Evolutionary conservation across 306 rosid genomes (phyloP).

Genomic region (Echinosophora koreensis): DNA sequence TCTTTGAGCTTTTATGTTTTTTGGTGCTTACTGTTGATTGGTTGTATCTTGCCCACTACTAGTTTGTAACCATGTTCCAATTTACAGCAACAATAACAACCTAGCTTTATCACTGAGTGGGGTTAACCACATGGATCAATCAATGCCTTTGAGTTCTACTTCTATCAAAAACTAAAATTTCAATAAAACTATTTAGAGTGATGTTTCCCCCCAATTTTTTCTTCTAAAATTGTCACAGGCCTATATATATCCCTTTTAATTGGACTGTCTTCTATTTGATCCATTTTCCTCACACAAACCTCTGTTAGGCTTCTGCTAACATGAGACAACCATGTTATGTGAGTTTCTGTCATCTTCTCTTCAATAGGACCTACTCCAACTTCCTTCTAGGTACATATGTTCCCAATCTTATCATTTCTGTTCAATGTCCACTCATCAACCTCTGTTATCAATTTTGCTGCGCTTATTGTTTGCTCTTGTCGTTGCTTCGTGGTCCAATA

Average conservation of each 20-base stretch:
- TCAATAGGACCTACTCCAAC: not conserved
- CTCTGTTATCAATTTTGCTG: not conserved
- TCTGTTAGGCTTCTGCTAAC: not conserved
- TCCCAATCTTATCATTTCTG: not conserved
- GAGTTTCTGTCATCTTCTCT: not conserved
- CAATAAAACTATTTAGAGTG: not conserved
- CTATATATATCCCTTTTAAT: too few relatives aligned
- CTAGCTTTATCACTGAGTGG: not conserved
- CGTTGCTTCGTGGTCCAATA: not conserved
- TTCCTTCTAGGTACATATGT: not conserved
- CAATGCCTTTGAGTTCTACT: not conserved
- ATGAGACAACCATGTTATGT: not conserved
- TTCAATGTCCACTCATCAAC: not conserved
- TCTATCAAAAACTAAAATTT: not conserved
- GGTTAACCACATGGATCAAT: not conserved
- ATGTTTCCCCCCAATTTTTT: not conserved
- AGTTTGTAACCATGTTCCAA: not conserved
- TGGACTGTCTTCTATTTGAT: not conserved
- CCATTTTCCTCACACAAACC: not conserved
- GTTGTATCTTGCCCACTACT: not conserved
- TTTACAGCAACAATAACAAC: slow-evolving; percentile 11
- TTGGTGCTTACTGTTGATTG: not conserved
- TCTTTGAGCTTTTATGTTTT: slow-evolving; percentile 10
- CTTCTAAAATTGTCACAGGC: not conserved
- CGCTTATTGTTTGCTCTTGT: not conserved